Evolutionary conservation across 2,329 filamentous ascomycete genomes (phyloP), one percentile per base, ranked within the genome.

Genomic region (Ceratocystiopsis minuta): DNA sequence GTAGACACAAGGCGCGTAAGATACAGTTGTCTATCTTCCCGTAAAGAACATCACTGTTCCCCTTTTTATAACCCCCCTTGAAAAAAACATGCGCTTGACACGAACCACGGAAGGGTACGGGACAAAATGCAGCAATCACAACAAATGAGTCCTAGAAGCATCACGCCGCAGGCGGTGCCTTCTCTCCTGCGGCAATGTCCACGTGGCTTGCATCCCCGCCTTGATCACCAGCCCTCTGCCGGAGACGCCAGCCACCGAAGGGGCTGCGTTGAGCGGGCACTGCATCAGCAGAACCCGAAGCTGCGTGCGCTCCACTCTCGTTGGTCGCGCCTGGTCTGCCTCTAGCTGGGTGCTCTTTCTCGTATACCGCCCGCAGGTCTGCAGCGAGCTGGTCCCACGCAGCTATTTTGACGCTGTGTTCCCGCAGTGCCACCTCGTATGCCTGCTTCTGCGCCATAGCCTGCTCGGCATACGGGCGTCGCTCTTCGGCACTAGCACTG

Each of bases 391-490:
- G 62, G 54, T 92, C 83, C 84, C 87, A 96, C 43, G 70, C 67
- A 40, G 67, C 70, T 10, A 72, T 66, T n/a, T 68, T 65, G 39
- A 67, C 36, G 38, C 75, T 74, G 57, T 74, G 85, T 17, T 65
- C 65, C 15, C 64, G 66, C 42, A 80, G 54, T 7, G 68, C 68
- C 34, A 66, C 64, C 24, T 64, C 64, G 49, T 86, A 81, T 2
- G 60, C 65, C 44, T 69, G 66, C 55, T 87, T 87, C 50, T 84
- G 79, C 41, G 68, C 68, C 42, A 77, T 68, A 4, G 81, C 82
- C 55, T 78, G 70, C 24, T 85, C 78, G 39, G 87, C 70, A 53
- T 82, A 96, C 1, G 86, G 87, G 54, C 71, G 69, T 53, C 80
- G 83, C 50, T 76, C 70, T 37, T 81, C 80, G 6, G 75, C 66